Conservation (phyloP, 108 stramenopile genomes). For the Cyclotella kingstonii region DNA sequence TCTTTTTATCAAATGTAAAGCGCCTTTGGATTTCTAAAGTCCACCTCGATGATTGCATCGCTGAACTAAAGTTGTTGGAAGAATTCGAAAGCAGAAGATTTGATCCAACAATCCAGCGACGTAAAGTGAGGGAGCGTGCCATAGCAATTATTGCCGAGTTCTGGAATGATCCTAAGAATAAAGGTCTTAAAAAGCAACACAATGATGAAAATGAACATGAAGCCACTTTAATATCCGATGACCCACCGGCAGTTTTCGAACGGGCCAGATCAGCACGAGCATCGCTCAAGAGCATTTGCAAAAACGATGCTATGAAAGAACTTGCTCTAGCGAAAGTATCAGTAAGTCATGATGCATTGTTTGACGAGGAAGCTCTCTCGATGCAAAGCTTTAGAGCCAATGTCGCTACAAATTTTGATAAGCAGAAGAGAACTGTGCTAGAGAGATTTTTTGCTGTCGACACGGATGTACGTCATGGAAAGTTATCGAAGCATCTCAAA, state of each 20-base stretch:
- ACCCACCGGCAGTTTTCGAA: constrained; percentile 68
- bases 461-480: constrained; percentile 71
- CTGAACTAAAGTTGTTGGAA: constrained; percentile 23
- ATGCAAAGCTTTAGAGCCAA: constrained; percentile 57
- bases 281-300: constrained; percentile 43
- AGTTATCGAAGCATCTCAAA: constrained; percentile 66
- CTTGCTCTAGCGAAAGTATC: constrained; percentile 55
- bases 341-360: constrained; percentile 36
- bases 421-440: constrained; percentile 59
- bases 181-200: constrained; percentile 5
- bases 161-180: constrained; percentile 15
- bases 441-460: constrained; percentile 84
- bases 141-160: constrained; percentile 62
- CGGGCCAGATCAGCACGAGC: constrained; percentile 59
- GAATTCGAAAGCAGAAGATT: constrained; percentile 21
- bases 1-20: constrained; percentile 30
- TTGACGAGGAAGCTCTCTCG: constrained; percentile 79
- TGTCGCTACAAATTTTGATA: constrained; percentile 61
- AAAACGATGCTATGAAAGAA: constrained; percentile 25
- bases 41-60: constrained; percentile 10
- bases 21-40: constrained; percentile 22
- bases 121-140: constrained; percentile 67
- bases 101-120: constrained; percentile 44
- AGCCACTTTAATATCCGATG: constrained; percentile 47
- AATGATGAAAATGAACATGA: constrained; percentile 24